A percentile compares a stretch with the other conserved stretches of the same genome.
These are phyloP conservation scores for Alternaria novae-zelandiae DNA, from an alignment of 2,329 filamentous ascomycete species.

Conservation along the genomic window DNA sequence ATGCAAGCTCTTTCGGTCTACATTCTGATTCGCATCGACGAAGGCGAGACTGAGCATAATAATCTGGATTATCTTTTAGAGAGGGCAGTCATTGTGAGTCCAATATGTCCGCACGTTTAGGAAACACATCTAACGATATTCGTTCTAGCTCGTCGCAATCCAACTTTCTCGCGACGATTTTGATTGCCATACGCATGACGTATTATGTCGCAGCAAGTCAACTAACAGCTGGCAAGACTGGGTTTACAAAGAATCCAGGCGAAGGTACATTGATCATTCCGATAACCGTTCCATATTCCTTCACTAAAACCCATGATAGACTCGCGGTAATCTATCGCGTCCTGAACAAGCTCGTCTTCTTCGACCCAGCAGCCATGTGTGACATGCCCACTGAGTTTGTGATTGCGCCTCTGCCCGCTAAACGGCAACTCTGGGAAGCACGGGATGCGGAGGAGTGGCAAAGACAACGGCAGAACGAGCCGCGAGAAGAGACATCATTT, in stretches of 20 bases:
- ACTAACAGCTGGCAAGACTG: slow-evolving; percentile 38
- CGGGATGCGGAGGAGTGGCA: slow-evolving; percentile 44
- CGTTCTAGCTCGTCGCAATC: background rate
- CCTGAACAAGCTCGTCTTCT: slow-evolving; percentile 53
- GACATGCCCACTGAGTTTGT: slow-evolving; percentile 44
- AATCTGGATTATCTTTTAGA: slow-evolving; percentile 44
- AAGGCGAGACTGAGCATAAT: slow-evolving; percentile 55
- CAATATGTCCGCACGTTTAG: background rate
- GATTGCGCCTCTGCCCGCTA: slow-evolving; percentile 53
- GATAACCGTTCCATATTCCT: background rate
- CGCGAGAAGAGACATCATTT: slow-evolving; percentile 23
- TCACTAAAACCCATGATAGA: slow-evolving; percentile 27
- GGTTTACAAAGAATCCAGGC: slow-evolving; percentile 52
- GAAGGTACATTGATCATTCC: slow-evolving; percentile 34
- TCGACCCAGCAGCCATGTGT: slow-evolving; percentile 51
- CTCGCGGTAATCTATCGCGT: slow-evolving; percentile 50
- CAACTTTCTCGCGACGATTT: slow-evolving; percentile 1
- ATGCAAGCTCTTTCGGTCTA: slow-evolving; percentile 56
- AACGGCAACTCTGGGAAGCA: slow-evolving; percentile 56
- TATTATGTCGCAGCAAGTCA: background rate
- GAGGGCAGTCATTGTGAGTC: background rate
- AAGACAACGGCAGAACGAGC: slow-evolving; percentile 26
- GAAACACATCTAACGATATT: background rate
- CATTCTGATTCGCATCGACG: slow-evolving; percentile 51
- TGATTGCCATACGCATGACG: background rate